These are phyloP conservation scores for Anthracocystis setariae DNA, from an alignment of 1,284 basidiomycete genomes.

Conservation along the genomic window DNA sequence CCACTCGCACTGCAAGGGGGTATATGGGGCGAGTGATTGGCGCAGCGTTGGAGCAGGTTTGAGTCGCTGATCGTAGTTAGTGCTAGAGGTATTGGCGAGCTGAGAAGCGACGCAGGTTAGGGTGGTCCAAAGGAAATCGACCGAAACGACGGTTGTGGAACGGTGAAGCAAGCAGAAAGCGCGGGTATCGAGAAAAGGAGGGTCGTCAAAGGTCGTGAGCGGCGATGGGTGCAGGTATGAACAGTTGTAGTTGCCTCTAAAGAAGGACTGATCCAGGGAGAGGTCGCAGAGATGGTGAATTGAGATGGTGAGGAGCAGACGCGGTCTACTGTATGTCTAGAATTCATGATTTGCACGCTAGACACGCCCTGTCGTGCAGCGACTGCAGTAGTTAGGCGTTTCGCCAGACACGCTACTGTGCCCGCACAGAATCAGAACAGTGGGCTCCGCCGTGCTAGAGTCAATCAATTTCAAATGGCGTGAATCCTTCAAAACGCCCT, in stretches of 20 bases:
- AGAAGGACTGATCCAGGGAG: neutral
- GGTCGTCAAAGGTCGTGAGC: slow-evolving; percentile 30
- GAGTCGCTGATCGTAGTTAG: too few relatives aligned
- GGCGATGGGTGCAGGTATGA: neutral
- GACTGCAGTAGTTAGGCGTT: too few relatives aligned
- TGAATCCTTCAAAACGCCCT: too few relatives aligned
- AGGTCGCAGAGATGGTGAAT: neutral
- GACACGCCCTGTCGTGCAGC: neutral
- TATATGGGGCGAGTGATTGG: neutral
- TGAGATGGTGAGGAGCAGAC: neutral
- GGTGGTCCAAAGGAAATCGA: neutral
- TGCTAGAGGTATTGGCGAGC: too few relatives aligned
- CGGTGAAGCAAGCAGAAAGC: slow-evolving; percentile 3
- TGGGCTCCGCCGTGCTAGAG: too few relatives aligned
- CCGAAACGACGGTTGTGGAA: neutral
- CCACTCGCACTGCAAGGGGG: neutral
- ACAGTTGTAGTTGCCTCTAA: slow-evolving; percentile 4
- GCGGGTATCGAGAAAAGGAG: slow-evolving; percentile 9
- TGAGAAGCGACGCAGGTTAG: too few relatives aligned
- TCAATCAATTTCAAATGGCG: too few relatives aligned
- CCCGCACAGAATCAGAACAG: too few relatives aligned
- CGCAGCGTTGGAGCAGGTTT: neutral
- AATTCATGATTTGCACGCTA: neutral
- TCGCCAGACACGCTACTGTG: neutral
- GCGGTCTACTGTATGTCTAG: neutral